Evolutionary conservation across 768 basidiomycete species (phyloP).

Genomic region (Lentinus tigrinus): DNA sequence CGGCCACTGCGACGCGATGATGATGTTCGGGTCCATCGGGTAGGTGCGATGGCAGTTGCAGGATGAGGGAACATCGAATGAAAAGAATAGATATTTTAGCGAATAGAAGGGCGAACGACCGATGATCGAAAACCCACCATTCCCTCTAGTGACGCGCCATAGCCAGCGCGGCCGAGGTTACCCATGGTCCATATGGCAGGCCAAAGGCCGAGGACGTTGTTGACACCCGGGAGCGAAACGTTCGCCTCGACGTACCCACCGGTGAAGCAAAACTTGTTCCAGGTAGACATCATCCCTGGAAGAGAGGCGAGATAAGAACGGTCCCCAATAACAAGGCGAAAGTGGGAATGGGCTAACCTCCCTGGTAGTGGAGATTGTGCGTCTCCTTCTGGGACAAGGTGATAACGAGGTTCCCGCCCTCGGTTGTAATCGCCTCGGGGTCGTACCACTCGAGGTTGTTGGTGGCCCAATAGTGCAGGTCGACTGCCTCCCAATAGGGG

Average conservation of each 20-base stretch:
- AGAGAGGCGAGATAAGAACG: background rate
- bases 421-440: conserved; percentile 74
- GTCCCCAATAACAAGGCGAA: background rate
- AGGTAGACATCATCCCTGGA: conserved; percentile 50
- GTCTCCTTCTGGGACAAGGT: conserved; percentile 64
- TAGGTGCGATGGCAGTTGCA: background rate
- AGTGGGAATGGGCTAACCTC: conserved; percentile 35
- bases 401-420: conserved; percentile 71
- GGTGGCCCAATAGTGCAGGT: conserved; percentile 73
- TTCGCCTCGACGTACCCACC: conserved; percentile 76
- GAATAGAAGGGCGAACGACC: too few species aligned
- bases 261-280: conserved; percentile 96
- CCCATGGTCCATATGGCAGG: conserved; percentile 82
- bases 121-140: conserved; percentile 52
- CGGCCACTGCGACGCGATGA: conserved; percentile 55
- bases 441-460: conserved; percentile 75
- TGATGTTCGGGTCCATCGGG: background rate
- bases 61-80: background rate
- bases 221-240: conserved; percentile 67
- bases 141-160: conserved; percentile 84
- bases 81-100: too few species aligned
- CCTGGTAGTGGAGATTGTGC: conserved; percentile 72
- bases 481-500: conserved; percentile 84
- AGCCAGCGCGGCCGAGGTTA: conserved; percentile 85
- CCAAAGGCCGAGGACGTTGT: conserved; percentile 66